Evolutionary conservation across 2,329 filamentous ascomycete species (phyloP), one percentile per base, ranked within the genome.

Genomic region (Diaporthe citri): DNA sequence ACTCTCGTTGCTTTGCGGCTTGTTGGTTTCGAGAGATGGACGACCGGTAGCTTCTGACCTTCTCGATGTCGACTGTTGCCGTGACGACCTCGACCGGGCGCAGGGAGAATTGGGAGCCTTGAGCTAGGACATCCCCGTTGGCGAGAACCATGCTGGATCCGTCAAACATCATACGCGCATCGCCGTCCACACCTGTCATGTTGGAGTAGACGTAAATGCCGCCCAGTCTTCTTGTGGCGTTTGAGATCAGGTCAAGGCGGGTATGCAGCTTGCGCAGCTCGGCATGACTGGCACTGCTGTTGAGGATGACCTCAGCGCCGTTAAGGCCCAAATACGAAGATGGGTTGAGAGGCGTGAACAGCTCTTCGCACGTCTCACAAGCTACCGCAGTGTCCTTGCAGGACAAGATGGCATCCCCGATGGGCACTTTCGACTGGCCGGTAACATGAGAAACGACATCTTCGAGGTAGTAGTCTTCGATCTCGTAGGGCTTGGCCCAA

Each of bases 251-350:
- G 7, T 90, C 87, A 39, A 95, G 84, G 2, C 92, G 85, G 0
- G 86, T 90, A 74, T 92, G 84, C 0, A 95, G 87, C 81, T 95
- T 95, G 25, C 91, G 86, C 12, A 95, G 83, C 78, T 91, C 89
- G 25, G 80, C 79, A n/a, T 84, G 83, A 15, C 79, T 81, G 22
- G 80, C 82, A 34, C 80, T 82, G 46, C 77, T 79, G 73, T 82
- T 82, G n/a, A 80, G 77, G 51, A 81, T 78, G 56, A 80, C 78
- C 75, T 81, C 78, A 22, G 75, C 76, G 15, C 77, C 77, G 36
- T 78, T 77, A 9, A 78, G 73, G 6, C 75, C 72, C 52, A 76
- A 46, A 55, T 74, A 77, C 5, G 72, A 77, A 7, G 74, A 76
- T n/a, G 77, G 81, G 46, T 79, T 81, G 1, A 78, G 75, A 12